A percentile compares a stretch with the other conserved stretches of the same genome.
These are phyloP conservation scores for Stenogyne calaminthoides DNA, from an alignment of 305 asterid species.

Conservation along the genomic window DNA sequence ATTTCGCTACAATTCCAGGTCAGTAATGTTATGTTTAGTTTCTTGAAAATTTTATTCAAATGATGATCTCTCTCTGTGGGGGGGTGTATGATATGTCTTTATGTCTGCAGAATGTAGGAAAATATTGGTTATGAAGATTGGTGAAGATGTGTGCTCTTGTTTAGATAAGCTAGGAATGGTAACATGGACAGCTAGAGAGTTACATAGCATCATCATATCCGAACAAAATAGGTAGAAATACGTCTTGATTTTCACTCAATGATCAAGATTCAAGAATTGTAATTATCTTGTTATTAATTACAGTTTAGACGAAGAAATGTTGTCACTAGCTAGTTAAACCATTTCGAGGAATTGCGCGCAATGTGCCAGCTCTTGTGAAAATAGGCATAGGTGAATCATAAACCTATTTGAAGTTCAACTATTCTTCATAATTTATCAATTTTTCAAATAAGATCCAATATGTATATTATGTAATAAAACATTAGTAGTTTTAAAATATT, in stretches of 20 bases:
- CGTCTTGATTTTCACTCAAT: background rate
- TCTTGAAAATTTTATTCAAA: background rate
- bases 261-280: background rate
- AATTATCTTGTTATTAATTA: background rate
- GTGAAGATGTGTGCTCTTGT: constrained; percentile 43
- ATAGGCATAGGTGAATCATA: no score
- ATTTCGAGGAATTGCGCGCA: no score
- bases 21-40: background rate
- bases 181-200: constrained; percentile 78
- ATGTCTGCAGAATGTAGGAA: constrained; percentile 52
- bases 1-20: constrained; percentile 72
- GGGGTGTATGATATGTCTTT: background rate
- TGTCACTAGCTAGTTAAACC: background rate
- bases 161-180: constrained; percentile 52
- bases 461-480: no score
- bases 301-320: no score
- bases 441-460: no score
- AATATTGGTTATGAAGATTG: constrained; percentile 50
- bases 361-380: no score
- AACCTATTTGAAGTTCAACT: no score
- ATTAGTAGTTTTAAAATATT: no score
- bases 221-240: constrained; percentile 17
- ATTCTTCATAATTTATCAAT: no score
- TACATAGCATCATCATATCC: constrained; percentile 37
- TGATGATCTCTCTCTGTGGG: background rate